Evolutionary conservation across 306 rosid species (phyloP).

Genomic region (Gillenia trifoliata): DNA sequence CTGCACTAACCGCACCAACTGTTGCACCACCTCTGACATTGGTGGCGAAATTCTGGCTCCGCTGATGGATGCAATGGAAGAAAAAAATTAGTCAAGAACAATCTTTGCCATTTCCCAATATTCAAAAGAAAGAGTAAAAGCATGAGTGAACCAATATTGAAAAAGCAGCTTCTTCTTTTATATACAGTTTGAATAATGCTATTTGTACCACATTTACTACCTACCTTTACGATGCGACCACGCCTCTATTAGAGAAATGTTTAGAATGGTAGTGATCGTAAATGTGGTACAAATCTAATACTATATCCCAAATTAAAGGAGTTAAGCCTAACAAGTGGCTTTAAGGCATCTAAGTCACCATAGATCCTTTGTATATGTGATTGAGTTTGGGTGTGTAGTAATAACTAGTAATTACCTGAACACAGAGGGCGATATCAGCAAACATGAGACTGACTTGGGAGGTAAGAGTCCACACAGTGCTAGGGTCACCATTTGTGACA

Average conservation of each 20-base stretch:
- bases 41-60: constrained; percentile 75
- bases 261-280: neutral
- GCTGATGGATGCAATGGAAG: too few species aligned
- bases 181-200: too few species aligned
- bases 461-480: constrained; percentile 85
- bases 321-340: neutral
- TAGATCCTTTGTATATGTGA: neutral
- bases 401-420: constrained; percentile 43
- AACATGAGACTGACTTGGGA: constrained; percentile 70
- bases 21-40: constrained; percentile 71
- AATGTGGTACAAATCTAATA: neutral
- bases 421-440: constrained; percentile 77
- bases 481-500: constrained; percentile 73
- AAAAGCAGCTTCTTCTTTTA: too few species aligned
- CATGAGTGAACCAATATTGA: too few species aligned
- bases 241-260: neutral
- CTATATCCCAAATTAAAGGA: neutral
- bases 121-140: too few species aligned
- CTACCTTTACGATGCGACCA: neutral
- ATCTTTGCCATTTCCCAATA: too few species aligned
- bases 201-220: neutral
- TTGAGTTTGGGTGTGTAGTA: neutral
- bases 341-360: neutral
- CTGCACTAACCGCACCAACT: constrained; percentile 56
- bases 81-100: too few species aligned